Conservation (phyloP, 1,284 basidiomycete genomes). For the Austroboletus olivaceoglutinosus region DNA sequence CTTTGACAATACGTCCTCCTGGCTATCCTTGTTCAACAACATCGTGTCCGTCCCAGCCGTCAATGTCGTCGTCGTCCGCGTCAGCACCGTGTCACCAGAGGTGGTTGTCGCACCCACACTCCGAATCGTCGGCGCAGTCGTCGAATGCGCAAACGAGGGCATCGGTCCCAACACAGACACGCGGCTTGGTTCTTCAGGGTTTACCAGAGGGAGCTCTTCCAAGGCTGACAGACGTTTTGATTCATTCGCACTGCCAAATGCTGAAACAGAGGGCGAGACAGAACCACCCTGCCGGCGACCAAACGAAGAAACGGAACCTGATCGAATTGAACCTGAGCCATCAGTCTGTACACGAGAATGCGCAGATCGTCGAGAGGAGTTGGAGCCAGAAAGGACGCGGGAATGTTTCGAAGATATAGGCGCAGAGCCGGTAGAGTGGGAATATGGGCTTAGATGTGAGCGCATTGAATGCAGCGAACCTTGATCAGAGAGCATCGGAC, state of each 20-base stretch:
- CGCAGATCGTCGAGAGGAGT: constrained; percentile 49
- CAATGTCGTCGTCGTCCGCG: constrained; percentile 24
- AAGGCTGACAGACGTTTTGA: constrained; percentile 22
- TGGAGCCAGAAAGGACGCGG: constrained; percentile 38
- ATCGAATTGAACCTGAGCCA: constrained; percentile 47
- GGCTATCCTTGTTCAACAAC: constrained; percentile 7
- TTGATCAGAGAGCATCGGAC: constrained; percentile 48
- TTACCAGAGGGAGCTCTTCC: constrained; percentile 18
- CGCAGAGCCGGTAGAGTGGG: constrained; percentile 49
- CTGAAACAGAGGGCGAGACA: constrained; percentile 38
- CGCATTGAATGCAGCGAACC: constrained; percentile 61
- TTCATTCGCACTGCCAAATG: constrained; percentile 34
- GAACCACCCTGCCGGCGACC: constrained; percentile 36
- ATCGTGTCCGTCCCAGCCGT: constrained; percentile 15
- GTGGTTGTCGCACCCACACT: constrained; percentile 33
- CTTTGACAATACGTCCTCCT: constrained; percentile 6
- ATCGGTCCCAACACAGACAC: constrained; percentile 35
- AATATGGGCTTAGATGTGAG: constrained; percentile 48
- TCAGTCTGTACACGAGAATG: constrained; percentile 29
- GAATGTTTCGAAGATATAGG: constrained; percentile 42
- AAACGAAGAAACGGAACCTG: constrained; percentile 52
- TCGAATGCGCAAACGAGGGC: constrained; percentile 32
- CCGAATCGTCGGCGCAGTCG: constrained; percentile 28
- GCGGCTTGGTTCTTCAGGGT: constrained; percentile 25
- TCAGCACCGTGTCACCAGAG: constrained; percentile 32